phyloP scores from a whole-genome alignment of 225 moss, liverwort and hornwort species.

The Physcomitrellopsis africana region DNA sequence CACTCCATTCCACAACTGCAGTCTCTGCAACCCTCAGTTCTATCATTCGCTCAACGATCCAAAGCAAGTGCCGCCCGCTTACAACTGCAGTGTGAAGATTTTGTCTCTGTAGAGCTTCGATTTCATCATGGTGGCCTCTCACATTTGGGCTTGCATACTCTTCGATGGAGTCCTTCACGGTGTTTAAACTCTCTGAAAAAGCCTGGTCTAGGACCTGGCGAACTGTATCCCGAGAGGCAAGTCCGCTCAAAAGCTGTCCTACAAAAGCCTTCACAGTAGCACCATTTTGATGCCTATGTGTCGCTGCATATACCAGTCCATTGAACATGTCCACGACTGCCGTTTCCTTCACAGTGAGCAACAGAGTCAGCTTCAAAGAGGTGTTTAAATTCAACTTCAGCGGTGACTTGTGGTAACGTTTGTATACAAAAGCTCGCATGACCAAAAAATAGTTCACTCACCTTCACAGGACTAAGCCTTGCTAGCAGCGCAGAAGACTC shows the following conservation, averaged over 20 bases:
- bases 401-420: not conserved
- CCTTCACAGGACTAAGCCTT: constrained; percentile 76
- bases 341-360: constrained; percentile 52
- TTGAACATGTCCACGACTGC: constrained; percentile 72
- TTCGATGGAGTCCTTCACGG: constrained; percentile 85
- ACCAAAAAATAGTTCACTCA: constrained; percentile 25
- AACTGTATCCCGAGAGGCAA: constrained; percentile 82
- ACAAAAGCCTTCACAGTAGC: constrained; percentile 89
- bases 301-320: constrained; percentile 74
- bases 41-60: constrained; percentile 92
- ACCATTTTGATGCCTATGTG: constrained; percentile 85
- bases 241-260: constrained; percentile 67
- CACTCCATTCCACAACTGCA: constrained; percentile 89
- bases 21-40: constrained; percentile 83
- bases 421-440: too few species aligned
- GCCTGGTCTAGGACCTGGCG: constrained; percentile 76
- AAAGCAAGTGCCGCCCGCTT: constrained; percentile 77
- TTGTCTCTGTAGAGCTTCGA: constrained; percentile 84
- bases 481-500: constrained; percentile 71
- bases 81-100: constrained; percentile 80
- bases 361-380: constrained; percentile 19
- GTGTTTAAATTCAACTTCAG: not conserved
- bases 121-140: constrained; percentile 88
- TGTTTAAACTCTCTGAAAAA: constrained; percentile 73
- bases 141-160: constrained; percentile 95